Evolutionary conservation across 1,139 yeast species (phyloP).

Genomic region (Chernovozyma aurita): DNA sequence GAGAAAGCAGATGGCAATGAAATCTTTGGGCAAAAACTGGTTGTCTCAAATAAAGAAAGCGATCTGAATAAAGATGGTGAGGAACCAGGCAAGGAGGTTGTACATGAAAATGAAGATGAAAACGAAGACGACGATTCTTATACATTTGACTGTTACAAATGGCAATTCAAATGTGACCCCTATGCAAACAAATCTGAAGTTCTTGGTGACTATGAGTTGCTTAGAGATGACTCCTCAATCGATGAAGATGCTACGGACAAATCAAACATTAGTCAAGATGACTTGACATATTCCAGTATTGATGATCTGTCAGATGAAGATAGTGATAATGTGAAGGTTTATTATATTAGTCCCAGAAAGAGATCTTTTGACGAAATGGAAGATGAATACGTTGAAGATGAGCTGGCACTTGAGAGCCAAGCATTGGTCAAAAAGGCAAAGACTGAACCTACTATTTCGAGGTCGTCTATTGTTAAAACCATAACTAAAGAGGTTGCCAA

Average conservation of each 20-base stretch:
- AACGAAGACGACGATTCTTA: too few relatives aligned
- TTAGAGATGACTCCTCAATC: neutral
- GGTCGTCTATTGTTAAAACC: slow-evolving; percentile 10
- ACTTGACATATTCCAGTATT: neutral
- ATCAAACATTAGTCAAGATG: neutral
- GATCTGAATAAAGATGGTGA: too few relatives aligned
- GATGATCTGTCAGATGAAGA: neutral
- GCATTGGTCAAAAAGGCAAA: neutral
- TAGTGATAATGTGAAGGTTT: slow-evolving; percentile 4
- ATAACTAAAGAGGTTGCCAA: slow-evolving; percentile 31
- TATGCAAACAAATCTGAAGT: too few relatives aligned
- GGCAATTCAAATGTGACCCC: too few relatives aligned
- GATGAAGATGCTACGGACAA: slow-evolving; percentile 1
- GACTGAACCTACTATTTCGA: neutral
- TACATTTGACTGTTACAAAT: too few relatives aligned
- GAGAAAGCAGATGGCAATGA: too few relatives aligned
- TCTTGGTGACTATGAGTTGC: too few relatives aligned
- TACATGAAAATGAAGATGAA: too few relatives aligned
- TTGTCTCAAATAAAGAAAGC: too few relatives aligned
- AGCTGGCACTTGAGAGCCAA: too few relatives aligned
- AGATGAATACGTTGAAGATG: slow-evolving; percentile 2
- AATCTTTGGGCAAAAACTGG: too few relatives aligned
- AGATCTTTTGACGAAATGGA: slow-evolving; percentile 4
- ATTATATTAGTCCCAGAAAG: slow-evolving; percentile 3
- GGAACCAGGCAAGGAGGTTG: too few relatives aligned